Base-by-base conservation (phyloP, 805 yeast genomes). In the Starmera quercuum region DNA sequence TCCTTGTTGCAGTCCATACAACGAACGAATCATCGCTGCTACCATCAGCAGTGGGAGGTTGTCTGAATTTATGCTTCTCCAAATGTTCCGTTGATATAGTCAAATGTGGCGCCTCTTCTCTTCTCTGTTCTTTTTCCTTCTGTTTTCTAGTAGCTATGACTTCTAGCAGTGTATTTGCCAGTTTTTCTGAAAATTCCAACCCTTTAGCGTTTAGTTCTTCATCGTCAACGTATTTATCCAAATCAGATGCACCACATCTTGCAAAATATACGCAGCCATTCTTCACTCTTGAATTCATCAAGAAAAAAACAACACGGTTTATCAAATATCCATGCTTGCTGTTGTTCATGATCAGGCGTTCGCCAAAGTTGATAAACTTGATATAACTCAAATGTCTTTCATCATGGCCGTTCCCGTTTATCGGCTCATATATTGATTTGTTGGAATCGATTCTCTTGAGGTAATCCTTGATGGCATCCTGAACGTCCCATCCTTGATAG, bases 1-100 rank as follows among this genome's bases (percentile, higher is more conserved):
- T 68, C 41, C 96, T 73, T 5, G 90, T 85, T 1, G 97, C 94
- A 1, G 97, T 87, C 95, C 97, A 90, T n/a, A 92, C 88, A 4
- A 79, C 77, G 47, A 88, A 67, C 5, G 81, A 72, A 41, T 75
- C 72, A 24, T 69, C 75, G 42, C 66, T 71, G 7, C 68, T 63
- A 6, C 80, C 82, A 53, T 77, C 83, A 7, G 73, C 64, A 10
- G 59, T 54, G 14, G 66, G 60, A 6, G 61, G 60, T 36, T 61
- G 68, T 40, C 62, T 58, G 25, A 48, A 30, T 11, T 49, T 37
- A 32, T 51, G 42, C 30, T 58, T 49, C 13, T 19, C 32, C 19
- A 39, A 20, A 12, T 18, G 22, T 6, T 5, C 18, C 13, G 16
- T n/a, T n/a, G n/a, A 26, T 6, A 13, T 29, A 15, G 10, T 19